These are phyloP conservation scores for Neurospora sp. DNA, from an alignment of 495 filamentous ascomycete genomes.

Conservation along the genomic window DNA sequence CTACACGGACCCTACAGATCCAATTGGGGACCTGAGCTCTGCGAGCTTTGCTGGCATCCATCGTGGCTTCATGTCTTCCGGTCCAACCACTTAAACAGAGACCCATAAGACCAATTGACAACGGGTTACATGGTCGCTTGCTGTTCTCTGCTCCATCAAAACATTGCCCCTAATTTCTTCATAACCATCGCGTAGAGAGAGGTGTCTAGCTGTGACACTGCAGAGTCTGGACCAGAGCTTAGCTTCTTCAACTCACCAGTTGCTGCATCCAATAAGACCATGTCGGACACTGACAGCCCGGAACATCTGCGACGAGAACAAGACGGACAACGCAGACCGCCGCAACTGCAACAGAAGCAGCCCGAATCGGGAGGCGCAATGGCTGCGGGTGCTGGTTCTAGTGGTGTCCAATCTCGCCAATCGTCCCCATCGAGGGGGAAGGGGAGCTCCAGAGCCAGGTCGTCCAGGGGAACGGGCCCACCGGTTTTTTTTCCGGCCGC, in stretches of 20 bases:
- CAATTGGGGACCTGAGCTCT: neutral
- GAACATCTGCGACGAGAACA: neutral
- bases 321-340: neutral
- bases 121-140: neutral
- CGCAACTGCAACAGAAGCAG: neutral
- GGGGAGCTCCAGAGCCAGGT: neutral
- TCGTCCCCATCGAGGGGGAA: neutral
- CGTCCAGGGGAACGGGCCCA: neutral
- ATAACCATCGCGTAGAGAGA: neutral
- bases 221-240: neutral
- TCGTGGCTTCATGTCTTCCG: conserved; percentile 4
- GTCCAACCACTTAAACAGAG: neutral
- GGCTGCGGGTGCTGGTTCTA: neutral
- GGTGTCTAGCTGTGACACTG: neutral
- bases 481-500: neutral
- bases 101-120: neutral
- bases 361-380: neutral
- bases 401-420: neutral
- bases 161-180: neutral
- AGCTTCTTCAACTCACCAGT: neutral
- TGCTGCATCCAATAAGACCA: neutral
- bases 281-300: neutral
- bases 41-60: neutral
- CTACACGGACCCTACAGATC: neutral
- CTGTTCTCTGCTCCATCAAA: neutral